Evolutionary conservation across 768 basidiomycete genomes (phyloP).

Genomic region (Suillus lakei): DNA sequence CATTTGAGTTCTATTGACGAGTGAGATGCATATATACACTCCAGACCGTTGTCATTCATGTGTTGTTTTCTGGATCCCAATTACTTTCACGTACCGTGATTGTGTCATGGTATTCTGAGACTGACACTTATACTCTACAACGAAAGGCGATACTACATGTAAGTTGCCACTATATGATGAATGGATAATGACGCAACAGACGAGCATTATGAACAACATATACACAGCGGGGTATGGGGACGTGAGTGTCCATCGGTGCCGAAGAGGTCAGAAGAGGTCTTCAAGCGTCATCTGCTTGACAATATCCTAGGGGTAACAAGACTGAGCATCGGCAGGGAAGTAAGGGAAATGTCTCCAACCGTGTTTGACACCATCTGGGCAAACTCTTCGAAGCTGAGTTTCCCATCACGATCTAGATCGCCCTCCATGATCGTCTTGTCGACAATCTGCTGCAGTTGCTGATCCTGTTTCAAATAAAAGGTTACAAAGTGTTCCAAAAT

Average conservation of each 20-base stretch:
- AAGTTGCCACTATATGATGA: constrained; percentile 8
- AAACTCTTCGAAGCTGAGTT: constrained; percentile 97
- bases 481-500: no score
- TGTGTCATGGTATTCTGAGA: constrained; percentile 1
- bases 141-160: constrained; percentile 8
- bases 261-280: constrained; percentile 58
- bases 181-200: constrained; percentile 5
- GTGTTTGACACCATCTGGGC: constrained; percentile 96
- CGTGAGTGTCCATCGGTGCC: not conserved
- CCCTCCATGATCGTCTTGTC: constrained; percentile 99
- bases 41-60: not conserved
- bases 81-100: not conserved
- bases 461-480: constrained; percentile 61
- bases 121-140: constrained; percentile 3
- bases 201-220: not conserved
- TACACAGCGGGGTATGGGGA: constrained; percentile 4
- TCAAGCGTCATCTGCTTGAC: constrained; percentile 99
- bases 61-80: not conserved
- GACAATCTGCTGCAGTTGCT: constrained; percentile 98
- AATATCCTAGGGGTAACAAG: constrained; percentile 70
- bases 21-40: not conserved
- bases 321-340: not conserved
- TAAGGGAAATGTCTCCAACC: constrained; percentile 46
- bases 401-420: constrained; percentile 97
- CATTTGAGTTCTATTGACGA: not conserved